These are phyloP conservation scores for Diospyros lotus DNA, from an alignment of 148 eudicot species.

Conservation along the genomic window DNA sequence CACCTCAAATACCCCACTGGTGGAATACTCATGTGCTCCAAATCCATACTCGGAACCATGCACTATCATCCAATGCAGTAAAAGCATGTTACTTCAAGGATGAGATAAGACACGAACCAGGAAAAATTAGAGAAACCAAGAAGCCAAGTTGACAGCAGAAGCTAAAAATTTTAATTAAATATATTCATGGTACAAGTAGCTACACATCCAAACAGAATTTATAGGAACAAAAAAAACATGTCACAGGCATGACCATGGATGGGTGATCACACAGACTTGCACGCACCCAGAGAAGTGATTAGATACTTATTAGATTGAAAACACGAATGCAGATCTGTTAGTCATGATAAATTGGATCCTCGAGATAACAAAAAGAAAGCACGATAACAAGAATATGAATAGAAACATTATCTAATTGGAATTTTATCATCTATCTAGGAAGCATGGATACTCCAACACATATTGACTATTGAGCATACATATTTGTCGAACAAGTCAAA, in stretches of 20 bases:
- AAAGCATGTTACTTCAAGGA: constrained; percentile 5
- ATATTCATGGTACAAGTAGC: background rate
- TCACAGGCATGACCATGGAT: background rate
- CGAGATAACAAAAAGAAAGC: background rate
- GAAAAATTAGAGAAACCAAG: background rate
- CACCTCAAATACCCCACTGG: constrained; percentile 92
- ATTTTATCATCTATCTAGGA: no score
- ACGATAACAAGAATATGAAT: no score
- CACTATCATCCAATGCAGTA: constrained; percentile 34
- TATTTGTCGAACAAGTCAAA: background rate
- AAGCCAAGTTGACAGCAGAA: background rate
- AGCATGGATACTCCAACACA: no score
- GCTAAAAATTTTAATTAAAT: background rate
- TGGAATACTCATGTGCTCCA: constrained; percentile 82
- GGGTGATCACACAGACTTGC: background rate
- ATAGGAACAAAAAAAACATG: background rate
- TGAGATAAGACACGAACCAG: background rate
- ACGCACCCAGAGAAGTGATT: no score
- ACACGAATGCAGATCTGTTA: constrained; percentile 1
- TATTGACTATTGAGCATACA: background rate
- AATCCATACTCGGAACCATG: constrained; percentile 80
- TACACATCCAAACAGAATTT: background rate
- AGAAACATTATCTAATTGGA: no score
- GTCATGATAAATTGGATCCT: background rate
- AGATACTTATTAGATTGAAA: background rate